Evolutionary conservation across 306 rosid species (phyloP), one percentile per base, ranked within the genome.

Genomic region (Dalbergia cultrata): DNA sequence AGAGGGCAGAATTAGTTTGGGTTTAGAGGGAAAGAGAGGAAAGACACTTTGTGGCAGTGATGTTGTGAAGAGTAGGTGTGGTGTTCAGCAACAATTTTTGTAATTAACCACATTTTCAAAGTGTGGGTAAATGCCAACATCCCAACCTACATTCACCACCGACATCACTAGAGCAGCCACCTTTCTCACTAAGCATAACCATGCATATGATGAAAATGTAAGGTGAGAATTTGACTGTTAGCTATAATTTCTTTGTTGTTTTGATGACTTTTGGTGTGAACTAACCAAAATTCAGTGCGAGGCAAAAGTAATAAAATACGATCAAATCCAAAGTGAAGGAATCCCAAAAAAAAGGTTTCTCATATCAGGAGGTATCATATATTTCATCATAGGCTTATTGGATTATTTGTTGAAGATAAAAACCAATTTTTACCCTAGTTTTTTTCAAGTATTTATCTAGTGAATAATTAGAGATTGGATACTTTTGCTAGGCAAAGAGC

Each of bases 11-110:
- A 26, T 26, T 3, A 1, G 31, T 26, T 26, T 26, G 31, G 31
- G 31, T 26, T 26, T 1, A 0, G 31, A 13, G 85, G 88, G 81
- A 88, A 82, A 26, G 85, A 70, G 58, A 88, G 60, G 69, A 79
- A 76, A 84, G 87, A 70, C 87, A 70, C 19, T 70, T 74, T 9
- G 80, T 65, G 54, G 86, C 21, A 45, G 79, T 53, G 49, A n/a
- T 13, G 69, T 33, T 4, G 75, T 72, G 86, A 89, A 80, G 81
- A 93, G 86, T 3, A 26, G 31, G 3, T 26, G 31, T 2, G 31
- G 2, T 26, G 31, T 26, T 26, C 2, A 26, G 31, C 31, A 26
- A 26, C 31, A 26, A 26, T 26, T 26, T 26, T 26, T 2, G 22
- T 1, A 21, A 0, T 21, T 26, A 26, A 1, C 31, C 31, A 26